Evolutionary conservation across 148 eudicot genomes (phyloP).

Genomic region (Fagopyrum homotropicum): DNA sequence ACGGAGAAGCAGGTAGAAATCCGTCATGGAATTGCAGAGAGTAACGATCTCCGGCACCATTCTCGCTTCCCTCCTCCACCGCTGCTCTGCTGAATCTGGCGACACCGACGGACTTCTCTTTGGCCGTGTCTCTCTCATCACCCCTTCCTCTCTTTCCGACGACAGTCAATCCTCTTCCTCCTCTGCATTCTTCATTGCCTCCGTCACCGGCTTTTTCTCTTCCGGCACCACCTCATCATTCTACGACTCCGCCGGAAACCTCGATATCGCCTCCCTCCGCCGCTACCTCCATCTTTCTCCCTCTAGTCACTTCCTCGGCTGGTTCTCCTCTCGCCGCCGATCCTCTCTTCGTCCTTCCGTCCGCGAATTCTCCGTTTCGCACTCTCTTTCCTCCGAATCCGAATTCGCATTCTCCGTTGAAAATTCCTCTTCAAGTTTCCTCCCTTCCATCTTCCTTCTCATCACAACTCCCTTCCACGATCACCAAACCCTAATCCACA

Average conservation of each 20-base stretch:
- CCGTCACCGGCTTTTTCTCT: conserved; percentile 35
- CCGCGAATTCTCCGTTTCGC: conserved; percentile 36
- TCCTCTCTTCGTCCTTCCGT: conserved; percentile 69
- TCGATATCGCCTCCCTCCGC: conserved; percentile 23
- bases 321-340: conserved; percentile 65
- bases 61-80: conserved; percentile 60
- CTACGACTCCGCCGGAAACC: conserved; percentile 27
- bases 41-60: conserved; percentile 69
- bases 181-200: conserved; percentile 28
- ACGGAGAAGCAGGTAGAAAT: background rate
- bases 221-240: conserved; percentile 31
- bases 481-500: conserved; percentile 44
- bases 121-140: conserved; percentile 46
- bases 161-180: conserved; percentile 15
- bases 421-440: conserved; percentile 9
- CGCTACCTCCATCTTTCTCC: conserved; percentile 16
- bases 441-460: conserved; percentile 47
- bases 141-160: conserved; percentile 33
- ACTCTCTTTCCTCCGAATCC: conserved; percentile 22
- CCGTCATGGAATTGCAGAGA: conserved; percentile 24
- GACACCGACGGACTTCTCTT: conserved; percentile 65
- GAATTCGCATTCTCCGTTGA: conserved; percentile 21
- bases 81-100: conserved; percentile 42
- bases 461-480: conserved; percentile 51
- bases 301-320: conserved; percentile 43